Base-by-base conservation (phyloP, 441 rosid genomes). In the Croton laevigatus region DNA sequence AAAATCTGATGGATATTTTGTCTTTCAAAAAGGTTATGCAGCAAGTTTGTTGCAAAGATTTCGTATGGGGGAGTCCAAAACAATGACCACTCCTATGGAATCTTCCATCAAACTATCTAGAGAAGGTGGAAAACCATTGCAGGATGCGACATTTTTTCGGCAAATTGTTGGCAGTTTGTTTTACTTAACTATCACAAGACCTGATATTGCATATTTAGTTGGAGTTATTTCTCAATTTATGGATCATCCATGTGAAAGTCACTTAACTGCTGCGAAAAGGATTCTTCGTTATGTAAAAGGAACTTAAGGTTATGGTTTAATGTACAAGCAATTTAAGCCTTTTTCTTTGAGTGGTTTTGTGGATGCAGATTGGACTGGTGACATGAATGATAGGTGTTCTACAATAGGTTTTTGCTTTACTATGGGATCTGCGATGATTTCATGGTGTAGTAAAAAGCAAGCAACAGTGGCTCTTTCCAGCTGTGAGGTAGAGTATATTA, bases 371-470 rank as follows among this genome's bases (percentile, higher is more conserved):
- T 63, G 67, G 67, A 53, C 53, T 4, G 36, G 19, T 44, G 53
- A 63, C 14, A 36, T 63, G 3, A 63, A 22, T 22, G 67, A 63
- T 13, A 63, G 53, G 9, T 34, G 37, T 16, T 63, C 67, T 10
- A 44, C 19, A 44, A 63, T 19, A 63, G 19, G 67, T 22, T 63
- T n/a, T 20, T 63, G 53, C 22, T 63, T 63, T 44, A 63, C 12
- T 45, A 63, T 19, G 22, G 12, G 37, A 10, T 63, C 52, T 20
- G 19, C 12, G 4, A 32, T 1, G 6, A 5, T 44, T 14, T 42
- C 19, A 20, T 44, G 67, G 38, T 63, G 52, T 8, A 44, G 37
- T 22, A 12, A 46, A 46, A 46, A 46, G 1, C 51, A 46, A 46
- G 16, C 12, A 1, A 46, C 12, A 2, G 12, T 46, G 16, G 51